A percentile compares a stretch with the other conserved stretches of the same genome.
These are phyloP conservation scores for Rhododendron henanense DNA, from an alignment of 148 eudicot genomes.

Conservation along the genomic window DNA sequence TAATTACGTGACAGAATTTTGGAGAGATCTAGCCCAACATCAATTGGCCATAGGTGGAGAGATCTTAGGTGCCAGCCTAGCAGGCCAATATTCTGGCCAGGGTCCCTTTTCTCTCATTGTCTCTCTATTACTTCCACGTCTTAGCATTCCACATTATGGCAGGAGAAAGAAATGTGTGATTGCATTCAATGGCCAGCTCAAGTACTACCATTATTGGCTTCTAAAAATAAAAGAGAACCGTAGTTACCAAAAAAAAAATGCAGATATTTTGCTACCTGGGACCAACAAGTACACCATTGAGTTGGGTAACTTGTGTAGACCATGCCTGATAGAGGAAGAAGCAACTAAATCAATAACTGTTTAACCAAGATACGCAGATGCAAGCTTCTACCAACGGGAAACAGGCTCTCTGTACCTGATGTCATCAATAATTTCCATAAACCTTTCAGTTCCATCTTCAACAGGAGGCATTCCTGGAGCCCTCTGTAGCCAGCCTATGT, in stretches of 20 bases:
- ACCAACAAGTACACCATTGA: constrained; percentile 82
- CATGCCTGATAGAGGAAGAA: constrained; percentile 64
- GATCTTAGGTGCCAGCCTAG: background rate
- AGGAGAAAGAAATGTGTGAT: background rate
- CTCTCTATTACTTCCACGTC: background rate
- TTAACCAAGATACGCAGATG: background rate
- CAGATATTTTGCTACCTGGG: constrained; percentile 58
- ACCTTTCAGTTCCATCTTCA: constrained; percentile 92
- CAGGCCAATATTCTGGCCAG: background rate
- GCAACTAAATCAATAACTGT: constrained; percentile 17
- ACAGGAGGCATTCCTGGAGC: constrained; percentile 80
- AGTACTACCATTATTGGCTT: background rate
- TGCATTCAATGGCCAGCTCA: background rate
- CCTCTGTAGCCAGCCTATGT: constrained; percentile 94
- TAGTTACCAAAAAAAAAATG: background rate
- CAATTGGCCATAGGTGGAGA: background rate
- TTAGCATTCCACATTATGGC: background rate
- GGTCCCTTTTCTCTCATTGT: background rate
- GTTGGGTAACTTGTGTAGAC: constrained; percentile 82
- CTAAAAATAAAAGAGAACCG: background rate
- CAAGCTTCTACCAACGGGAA: background rate
- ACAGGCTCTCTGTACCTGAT: constrained; percentile 46
- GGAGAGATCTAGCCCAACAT: background rate
- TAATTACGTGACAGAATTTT: background rate
- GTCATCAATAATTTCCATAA: constrained; percentile 80